Conservation (phyloP, 306 rosid species). For the Corylus avellana region DNA sequence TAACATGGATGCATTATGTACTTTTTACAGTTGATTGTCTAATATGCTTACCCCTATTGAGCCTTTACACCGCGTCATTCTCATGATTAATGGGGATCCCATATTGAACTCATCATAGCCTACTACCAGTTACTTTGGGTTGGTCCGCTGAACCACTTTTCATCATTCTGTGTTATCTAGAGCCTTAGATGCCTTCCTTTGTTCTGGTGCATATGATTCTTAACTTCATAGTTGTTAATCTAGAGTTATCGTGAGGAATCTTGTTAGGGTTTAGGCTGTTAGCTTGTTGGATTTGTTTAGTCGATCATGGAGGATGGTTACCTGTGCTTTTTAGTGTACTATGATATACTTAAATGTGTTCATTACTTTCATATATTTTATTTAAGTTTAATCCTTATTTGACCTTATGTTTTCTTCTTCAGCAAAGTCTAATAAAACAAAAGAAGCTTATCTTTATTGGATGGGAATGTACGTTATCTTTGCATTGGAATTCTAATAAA, state of each 20-base stretch:
- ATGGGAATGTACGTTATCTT: not conserved
- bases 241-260: not conserved
- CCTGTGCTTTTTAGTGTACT: not conserved
- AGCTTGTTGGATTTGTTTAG: not conserved
- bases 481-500: not conserved
- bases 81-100: not conserved
- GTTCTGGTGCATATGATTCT: not conserved
- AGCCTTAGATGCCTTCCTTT: not conserved
- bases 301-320: not conserved
- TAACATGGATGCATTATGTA: not conserved
- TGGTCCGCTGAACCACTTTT: not conserved
- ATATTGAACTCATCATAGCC: not conserved
- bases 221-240: not conserved
- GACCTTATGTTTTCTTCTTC: not conserved
- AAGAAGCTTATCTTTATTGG: not conserved
- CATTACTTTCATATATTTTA: not conserved
- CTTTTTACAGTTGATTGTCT: not conserved
- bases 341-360: not conserved
- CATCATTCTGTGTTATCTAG: slow-evolving; percentile 1
- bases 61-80: not conserved
- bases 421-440: not conserved
- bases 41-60: not conserved
- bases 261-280: not conserved
- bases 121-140: not conserved
- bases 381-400: not conserved